Evolutionary conservation across 2,329 filamentous ascomycete species (phyloP).

Genomic region (Rhytidhysteron rufulum): DNA sequence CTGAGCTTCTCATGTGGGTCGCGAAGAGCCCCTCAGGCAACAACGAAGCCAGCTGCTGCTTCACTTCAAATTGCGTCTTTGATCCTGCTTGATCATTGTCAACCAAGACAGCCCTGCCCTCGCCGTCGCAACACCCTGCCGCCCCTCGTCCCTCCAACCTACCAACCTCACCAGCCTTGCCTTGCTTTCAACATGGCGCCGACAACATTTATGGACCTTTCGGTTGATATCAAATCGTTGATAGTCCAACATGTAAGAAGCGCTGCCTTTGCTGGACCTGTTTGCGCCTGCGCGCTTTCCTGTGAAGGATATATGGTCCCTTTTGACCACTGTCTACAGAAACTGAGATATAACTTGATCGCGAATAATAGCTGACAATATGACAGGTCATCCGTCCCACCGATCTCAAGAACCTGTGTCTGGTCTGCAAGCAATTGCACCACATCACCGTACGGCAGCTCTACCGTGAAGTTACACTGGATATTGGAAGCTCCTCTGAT

Average conservation of each 20-base stretch:
- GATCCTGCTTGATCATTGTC: constrained; percentile 5
- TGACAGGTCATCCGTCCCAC: constrained; percentile 42
- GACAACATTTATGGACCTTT: constrained; percentile 30
- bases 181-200: constrained; percentile 20
- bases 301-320: neutral
- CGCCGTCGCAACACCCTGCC: no score
- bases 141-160: constrained; percentile 1
- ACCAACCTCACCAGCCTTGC: neutral
- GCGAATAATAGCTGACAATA: neutral
- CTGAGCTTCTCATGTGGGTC: constrained; percentile 3
- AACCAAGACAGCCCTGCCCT: no score
- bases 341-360: neutral
- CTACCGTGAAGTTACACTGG: constrained; percentile 45
- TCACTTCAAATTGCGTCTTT: constrained; percentile 9
- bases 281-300: neutral
- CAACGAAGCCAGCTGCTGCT: constrained; percentile 5
- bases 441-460: constrained; percentile 44
- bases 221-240: constrained; percentile 37
- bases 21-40: constrained; percentile 5
- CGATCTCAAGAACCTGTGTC: constrained; percentile 46
- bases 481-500: constrained; percentile 44
- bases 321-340: neutral
- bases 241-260: constrained; percentile 35
- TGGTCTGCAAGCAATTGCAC: constrained; percentile 45
- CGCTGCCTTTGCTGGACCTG: neutral